These are phyloP conservation scores for Pholiota adiposa DNA, from an alignment of 1,284 basidiomycete genomes.

Conservation along the genomic window DNA sequence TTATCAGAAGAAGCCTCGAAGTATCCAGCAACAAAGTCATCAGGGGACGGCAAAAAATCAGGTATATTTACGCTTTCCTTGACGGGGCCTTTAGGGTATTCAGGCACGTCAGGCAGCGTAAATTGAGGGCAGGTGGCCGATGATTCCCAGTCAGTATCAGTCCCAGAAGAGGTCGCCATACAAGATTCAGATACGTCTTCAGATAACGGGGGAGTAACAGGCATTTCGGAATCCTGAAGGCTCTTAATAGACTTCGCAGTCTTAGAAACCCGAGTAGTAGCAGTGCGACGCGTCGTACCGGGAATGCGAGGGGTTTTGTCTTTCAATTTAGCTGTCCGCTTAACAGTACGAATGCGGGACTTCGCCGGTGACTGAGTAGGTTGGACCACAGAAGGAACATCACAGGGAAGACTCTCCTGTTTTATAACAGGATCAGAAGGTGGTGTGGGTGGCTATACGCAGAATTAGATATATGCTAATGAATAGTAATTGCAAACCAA, in stretches of 20 bases:
- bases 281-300: slow-evolving; percentile 1
- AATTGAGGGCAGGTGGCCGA: slow-evolving; percentile 30
- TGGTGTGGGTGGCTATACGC: slow-evolving; percentile 1
- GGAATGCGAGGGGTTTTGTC: slow-evolving; percentile 13
- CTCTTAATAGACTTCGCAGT: background rate
- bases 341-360: slow-evolving; percentile 14
- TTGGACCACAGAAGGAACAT: slow-evolving; percentile 3
- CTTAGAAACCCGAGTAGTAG: slow-evolving; percentile 1
- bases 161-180: slow-evolving; percentile 21
- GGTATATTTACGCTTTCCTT: slow-evolving; percentile 19
- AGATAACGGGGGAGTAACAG: slow-evolving; percentile 14
- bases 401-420: slow-evolving; percentile 11
- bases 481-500: slow-evolving; percentile 3
- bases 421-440: slow-evolving; percentile 7
- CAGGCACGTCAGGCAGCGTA: slow-evolving; percentile 22
- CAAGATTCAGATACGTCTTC: slow-evolving; percentile 13
- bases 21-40: slow-evolving; percentile 25
- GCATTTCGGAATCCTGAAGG: slow-evolving; percentile 1
- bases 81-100: slow-evolving; percentile 18
- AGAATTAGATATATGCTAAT: slow-evolving; percentile 10
- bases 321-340: slow-evolving; percentile 15
- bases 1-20: slow-evolving; percentile 19
- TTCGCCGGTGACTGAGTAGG: slow-evolving; percentile 5
- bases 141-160: slow-evolving; percentile 28
- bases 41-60: slow-evolving; percentile 23